A percentile compares a stretch with the other conserved stretches of the same genome.
phyloP scores from a whole-genome alignment of 805 yeast genomes.

The Ogataea thermomethanolica region DNA sequence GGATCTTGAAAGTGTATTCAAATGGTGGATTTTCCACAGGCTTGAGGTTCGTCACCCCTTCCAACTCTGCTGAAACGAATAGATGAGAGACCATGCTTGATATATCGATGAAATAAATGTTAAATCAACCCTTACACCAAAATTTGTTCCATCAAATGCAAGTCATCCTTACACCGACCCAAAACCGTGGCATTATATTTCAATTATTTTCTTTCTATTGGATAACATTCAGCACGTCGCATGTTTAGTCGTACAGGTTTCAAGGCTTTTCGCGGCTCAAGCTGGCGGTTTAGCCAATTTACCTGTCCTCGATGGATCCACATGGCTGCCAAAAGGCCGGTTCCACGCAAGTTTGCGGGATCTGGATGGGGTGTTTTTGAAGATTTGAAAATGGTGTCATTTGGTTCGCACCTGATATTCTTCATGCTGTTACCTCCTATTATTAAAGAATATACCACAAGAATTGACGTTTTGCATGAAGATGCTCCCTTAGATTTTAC shows the following conservation, averaged over 20 bases:
- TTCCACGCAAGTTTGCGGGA: slow-evolving; percentile 4
- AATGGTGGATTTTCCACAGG: slow-evolving; percentile 68
- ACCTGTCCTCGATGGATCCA: slow-evolving; percentile 11
- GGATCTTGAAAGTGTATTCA: slow-evolving; percentile 69
- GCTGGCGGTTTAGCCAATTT: slow-evolving; percentile 3
- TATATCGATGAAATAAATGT: background rate
- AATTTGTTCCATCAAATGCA: background rate
- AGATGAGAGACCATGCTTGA: slow-evolving; percentile 27
- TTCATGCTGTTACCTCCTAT: slow-evolving; percentile 30
- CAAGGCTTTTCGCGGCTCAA: slow-evolving; percentile 1
- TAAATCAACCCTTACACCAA: slow-evolving; percentile 2
- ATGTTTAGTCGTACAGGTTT: slow-evolving; percentile 8
- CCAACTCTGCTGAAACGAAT: slow-evolving; percentile 35
- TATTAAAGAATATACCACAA: slow-evolving; percentile 27
- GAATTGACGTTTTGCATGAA: slow-evolving; percentile 29
- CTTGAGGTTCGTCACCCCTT: slow-evolving; percentile 34
- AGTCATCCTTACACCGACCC: too few species aligned
- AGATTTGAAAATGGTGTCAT: slow-evolving; percentile 29
- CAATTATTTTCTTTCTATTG: slow-evolving; percentile 6
- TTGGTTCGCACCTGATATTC: slow-evolving; percentile 32
- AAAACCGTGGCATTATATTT: background rate
- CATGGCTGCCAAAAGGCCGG: slow-evolving; percentile 12
- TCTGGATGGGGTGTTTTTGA: slow-evolving; percentile 27
- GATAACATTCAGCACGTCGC: background rate
- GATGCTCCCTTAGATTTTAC: slow-evolving; percentile 22